phyloP scores from a whole-genome alignment of 805 yeast species.

The Starmera quercuum region DNA sequence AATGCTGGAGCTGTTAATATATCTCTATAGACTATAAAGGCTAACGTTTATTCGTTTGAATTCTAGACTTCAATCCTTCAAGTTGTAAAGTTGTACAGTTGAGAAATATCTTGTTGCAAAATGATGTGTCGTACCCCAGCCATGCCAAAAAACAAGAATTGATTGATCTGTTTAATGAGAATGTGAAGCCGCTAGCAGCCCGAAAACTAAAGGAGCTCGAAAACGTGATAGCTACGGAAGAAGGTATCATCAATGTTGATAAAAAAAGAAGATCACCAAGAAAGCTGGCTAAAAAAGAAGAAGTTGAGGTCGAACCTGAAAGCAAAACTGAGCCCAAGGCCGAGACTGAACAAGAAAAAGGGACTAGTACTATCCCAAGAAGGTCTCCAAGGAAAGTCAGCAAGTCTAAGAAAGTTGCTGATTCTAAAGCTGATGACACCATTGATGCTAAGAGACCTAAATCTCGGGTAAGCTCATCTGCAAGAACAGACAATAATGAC shows the following conservation, averaged over 20 bases:
- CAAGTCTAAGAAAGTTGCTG: slow-evolving; percentile 9
- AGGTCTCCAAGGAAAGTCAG: slow-evolving; percentile 13
- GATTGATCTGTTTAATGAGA: slow-evolving; percentile 47
- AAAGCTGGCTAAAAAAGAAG: slow-evolving; percentile 5
- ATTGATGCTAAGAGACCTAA: slow-evolving; percentile 7
- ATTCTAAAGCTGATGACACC: slow-evolving; percentile 6
- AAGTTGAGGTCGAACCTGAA: not conserved
- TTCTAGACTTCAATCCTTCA: slow-evolving; percentile 61
- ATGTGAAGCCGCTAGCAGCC: slow-evolving; percentile 43
- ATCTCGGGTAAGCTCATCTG: slow-evolving; percentile 6
- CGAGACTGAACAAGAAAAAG: slow-evolving; percentile 2
- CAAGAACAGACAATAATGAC: not conserved
- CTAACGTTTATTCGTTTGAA: not conserved
- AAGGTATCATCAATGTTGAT: slow-evolving; percentile 32
- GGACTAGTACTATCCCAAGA: slow-evolving; percentile 3
- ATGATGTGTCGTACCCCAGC: slow-evolving; percentile 54
- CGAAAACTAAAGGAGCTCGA: slow-evolving; percentile 26
- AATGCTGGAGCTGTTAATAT: not conserved
- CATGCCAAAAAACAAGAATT: slow-evolving; percentile 64
- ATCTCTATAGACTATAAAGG: not conserved
- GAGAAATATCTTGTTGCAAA: slow-evolving; percentile 54
- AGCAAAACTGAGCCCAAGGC: slow-evolving; percentile 5
- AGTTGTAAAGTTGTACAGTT: slow-evolving; percentile 61
- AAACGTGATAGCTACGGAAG: slow-evolving; percentile 25
- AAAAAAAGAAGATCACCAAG: slow-evolving; percentile 5